Conservation (phyloP, 2,329 filamentous ascomycete genomes). For the Colletotrichum godetiae region DNA sequence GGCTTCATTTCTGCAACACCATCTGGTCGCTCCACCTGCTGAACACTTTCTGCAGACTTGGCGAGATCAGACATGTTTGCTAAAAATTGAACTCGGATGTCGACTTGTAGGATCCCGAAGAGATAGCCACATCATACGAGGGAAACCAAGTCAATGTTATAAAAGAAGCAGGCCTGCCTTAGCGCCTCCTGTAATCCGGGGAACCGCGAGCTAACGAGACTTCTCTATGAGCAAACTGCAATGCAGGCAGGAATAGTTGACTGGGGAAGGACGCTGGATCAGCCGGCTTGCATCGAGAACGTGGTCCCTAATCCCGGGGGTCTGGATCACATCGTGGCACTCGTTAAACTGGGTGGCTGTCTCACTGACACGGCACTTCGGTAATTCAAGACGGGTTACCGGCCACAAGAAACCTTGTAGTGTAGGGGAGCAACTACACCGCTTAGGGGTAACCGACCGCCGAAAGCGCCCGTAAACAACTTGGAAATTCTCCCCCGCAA, state of each 20-base stretch:
- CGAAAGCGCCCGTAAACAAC: neutral
- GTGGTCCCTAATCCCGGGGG: neutral
- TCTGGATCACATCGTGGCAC: neutral
- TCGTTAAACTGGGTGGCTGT: neutral
- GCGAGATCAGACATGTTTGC: conserved; percentile 27
- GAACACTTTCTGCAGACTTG: conserved; percentile 34
- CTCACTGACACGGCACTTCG: neutral
- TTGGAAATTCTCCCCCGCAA: neutral
- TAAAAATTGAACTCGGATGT: neutral
- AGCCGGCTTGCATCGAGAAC: neutral
- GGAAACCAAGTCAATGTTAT: neutral
- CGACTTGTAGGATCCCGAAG: neutral
- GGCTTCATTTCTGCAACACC: conserved; percentile 2
- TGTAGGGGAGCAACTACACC: neutral
- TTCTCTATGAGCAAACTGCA: neutral
- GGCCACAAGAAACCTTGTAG: neutral
- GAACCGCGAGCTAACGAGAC: neutral
- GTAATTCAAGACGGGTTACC: neutral
- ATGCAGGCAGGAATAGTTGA: neutral
- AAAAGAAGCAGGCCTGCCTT: neutral
- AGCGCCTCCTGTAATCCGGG: neutral
- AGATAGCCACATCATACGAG: neutral
- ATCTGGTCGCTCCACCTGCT: conserved; percentile 24
- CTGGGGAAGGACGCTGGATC: neutral
- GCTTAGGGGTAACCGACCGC: conserved; percentile 13